phyloP scores from a whole-genome alignment of 768 basidiomycete genomes.

The Amanita pseudoporphyria region DNA sequence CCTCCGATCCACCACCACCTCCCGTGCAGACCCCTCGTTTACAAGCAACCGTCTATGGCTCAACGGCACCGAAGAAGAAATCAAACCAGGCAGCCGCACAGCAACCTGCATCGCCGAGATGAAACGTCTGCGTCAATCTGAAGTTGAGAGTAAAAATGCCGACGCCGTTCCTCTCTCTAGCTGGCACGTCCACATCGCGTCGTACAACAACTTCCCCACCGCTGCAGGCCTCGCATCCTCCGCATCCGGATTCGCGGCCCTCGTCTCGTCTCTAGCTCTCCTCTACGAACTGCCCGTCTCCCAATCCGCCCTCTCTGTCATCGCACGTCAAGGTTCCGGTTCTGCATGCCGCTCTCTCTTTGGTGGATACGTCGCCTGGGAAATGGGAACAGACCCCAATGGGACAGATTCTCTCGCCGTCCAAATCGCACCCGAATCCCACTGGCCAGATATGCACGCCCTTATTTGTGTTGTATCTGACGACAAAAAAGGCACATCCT shows the following conservation, averaged over 20 bases:
- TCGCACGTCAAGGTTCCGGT: constrained; percentile 95
- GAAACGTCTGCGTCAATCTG: constrained; percentile 61
- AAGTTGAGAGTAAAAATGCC: constrained; percentile 60
- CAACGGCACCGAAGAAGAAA: constrained; percentile 86
- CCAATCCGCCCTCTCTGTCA: constrained; percentile 78
- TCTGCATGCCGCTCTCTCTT: constrained; percentile 97
- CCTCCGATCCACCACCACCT: constrained; percentile 90
- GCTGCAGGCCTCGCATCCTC: constrained; percentile 97
- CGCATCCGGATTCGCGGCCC: constrained; percentile 93
- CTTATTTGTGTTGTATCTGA: constrained; percentile 96
- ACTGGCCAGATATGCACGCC: constrained; percentile 96
- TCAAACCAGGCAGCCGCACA: constrained; percentile 71
- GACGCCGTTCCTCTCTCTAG: constrained; percentile 45
- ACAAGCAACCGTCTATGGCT: constrained; percentile 82
- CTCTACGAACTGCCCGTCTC: constrained; percentile 77
- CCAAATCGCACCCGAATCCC: constrained; percentile 70
- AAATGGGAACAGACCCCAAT: constrained; percentile 54
- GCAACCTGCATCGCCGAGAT: constrained; percentile 83
- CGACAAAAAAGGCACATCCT: constrained; percentile 92
- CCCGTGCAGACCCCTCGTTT: constrained; percentile 72
- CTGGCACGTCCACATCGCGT: constrained; percentile 79
- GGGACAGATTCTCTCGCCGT: constrained; percentile 86
- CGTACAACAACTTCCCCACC: constrained; percentile 98
- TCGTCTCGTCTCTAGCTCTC: constrained; percentile 79
- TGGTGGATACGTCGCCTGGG: constrained; percentile 96